Evolutionary conservation across 495 filamentous ascomycete genomes (phyloP).

Genomic region (Penicillium goetzii): DNA sequence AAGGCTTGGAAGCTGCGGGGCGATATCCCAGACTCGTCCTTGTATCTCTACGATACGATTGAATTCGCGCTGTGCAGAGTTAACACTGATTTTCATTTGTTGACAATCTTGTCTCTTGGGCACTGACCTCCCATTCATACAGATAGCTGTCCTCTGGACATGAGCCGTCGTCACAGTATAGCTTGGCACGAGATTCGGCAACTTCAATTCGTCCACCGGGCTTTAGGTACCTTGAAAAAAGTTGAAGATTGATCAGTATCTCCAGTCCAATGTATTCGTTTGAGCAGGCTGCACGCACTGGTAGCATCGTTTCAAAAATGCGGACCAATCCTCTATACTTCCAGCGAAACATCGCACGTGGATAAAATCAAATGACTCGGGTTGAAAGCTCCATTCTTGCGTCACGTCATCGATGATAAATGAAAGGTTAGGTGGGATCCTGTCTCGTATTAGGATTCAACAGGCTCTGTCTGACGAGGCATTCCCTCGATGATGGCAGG

Average conservation of each 20-base stretch:
- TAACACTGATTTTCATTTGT: neutral
- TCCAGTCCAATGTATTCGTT: neutral
- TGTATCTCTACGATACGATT: slow-evolving; percentile 28
- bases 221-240: slow-evolving; percentile 24
- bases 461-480: neutral
- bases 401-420: slow-evolving; percentile 44
- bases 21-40: slow-evolving; percentile 24
- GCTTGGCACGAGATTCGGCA: slow-evolving; percentile 16
- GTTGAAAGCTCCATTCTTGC: slow-evolving; percentile 40
- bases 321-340: slow-evolving; percentile 35
- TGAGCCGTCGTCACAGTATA: slow-evolving; percentile 23
- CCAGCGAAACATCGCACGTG: slow-evolving; percentile 43
- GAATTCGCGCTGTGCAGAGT: slow-evolving; percentile 24
- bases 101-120: neutral
- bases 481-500: neutral
- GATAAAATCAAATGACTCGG: slow-evolving; percentile 39
- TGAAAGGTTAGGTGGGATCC: slow-evolving; percentile 39
- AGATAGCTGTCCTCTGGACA: slow-evolving; percentile 23
- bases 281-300: slow-evolving; percentile 9
- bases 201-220: slow-evolving; percentile 30
- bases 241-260: neutral
- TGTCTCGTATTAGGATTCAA: neutral
- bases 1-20: slow-evolving; percentile 7
- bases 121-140: slow-evolving; percentile 19
- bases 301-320: slow-evolving; percentile 22